Evolutionary conservation across 2,329 filamentous ascomycete genomes (phyloP), one percentile per base, ranked within the genome.

Genomic region (Diaporthe caulivora): DNA sequence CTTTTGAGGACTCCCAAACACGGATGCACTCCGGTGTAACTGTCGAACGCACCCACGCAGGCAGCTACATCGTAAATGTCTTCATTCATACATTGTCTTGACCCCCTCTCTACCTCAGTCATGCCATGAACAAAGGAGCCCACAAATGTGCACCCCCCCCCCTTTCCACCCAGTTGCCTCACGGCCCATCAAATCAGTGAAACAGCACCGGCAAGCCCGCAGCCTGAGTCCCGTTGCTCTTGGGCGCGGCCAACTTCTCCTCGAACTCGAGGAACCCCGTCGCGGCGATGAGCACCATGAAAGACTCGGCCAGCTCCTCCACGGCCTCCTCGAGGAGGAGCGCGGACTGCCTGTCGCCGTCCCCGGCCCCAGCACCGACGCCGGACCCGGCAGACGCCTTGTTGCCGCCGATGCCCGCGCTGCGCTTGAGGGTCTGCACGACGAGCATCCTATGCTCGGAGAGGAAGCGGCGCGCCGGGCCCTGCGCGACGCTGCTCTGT

Each of bases 391-490:
- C n/a, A 15, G 37, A 10, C 37, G 37, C 37, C 37, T 40, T 6
- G 37, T 40, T 40, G 37, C 37, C 82, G 8, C 81, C 83, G 51
- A 97, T 93, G 62, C 94, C 94, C 0, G 94, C 94, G 78, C 94
- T 94, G 77, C 95, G 89, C 86, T 99, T 99, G 79, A 99, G 94
- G 26, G 97, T 92, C 58, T 95, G 93, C 76, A 97, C 91, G 78
- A 98, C 94, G 72, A 95, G 91, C 81, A 92, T 91, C 75, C 96
- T 89, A 81, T 98, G 95, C 76, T 97, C 93, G 8, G 89, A 88
- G 74, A 99, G 86, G 83, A 99, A 99, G 47, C 88, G 88, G 72
- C 93, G 90, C 47, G 74, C 74, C 18, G 74, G 74, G 0, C 93
- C 95, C 80, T 95, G 94, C 53, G 92, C 88, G 53, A 95, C 90